phyloP scores from a whole-genome alignment of 176 grass and related monocot species.

The Triticum timopheevii region DNA sequence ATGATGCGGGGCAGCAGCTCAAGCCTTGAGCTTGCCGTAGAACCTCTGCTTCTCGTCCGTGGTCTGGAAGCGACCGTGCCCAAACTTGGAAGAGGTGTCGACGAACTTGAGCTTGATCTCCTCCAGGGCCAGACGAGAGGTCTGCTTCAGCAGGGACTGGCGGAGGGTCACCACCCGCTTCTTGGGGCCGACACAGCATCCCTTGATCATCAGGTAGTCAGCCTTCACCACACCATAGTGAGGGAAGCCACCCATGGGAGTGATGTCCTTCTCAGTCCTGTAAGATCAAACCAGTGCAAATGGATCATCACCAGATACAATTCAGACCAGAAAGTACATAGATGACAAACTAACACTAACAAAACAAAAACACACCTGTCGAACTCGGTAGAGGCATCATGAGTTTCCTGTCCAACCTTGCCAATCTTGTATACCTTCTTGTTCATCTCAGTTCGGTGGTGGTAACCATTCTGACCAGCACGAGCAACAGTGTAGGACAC shows the following conservation, averaged over 20 bases:
- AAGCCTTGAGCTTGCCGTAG: conserved; percentile 68
- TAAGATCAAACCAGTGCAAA: not conserved
- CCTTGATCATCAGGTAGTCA: conserved; percentile 96
- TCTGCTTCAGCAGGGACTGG: conserved; percentile 85
- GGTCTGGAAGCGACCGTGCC: conserved; percentile 94
- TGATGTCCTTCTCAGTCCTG: conserved; percentile 99
- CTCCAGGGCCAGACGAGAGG: conserved; percentile 75
- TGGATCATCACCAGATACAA: not conserved
- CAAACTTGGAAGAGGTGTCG: conserved; percentile 97
- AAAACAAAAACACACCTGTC: conserved; percentile 50
- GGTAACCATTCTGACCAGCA: conserved; percentile 93
- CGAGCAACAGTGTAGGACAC: conserved; percentile 94
- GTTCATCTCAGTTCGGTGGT: conserved; percentile 94
- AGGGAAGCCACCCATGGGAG: conserved; percentile 95
- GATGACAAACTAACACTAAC: too few species aligned
- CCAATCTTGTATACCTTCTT: conserved; percentile 94
- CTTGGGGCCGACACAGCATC: conserved; percentile 89
- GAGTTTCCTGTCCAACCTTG: conserved; percentile 70
- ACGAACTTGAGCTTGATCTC: conserved; percentile 98
- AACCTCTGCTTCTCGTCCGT: conserved; percentile 90
- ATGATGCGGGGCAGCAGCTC: not conserved
- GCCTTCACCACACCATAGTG: conserved; percentile 92
- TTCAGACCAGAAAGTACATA: not conserved
- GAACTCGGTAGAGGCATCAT: conserved; percentile 72
- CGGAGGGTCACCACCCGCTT: conserved; percentile 94